Conservation (phyloP, 2,329 filamentous ascomycete species). For the Botrytis medusae region DNA sequence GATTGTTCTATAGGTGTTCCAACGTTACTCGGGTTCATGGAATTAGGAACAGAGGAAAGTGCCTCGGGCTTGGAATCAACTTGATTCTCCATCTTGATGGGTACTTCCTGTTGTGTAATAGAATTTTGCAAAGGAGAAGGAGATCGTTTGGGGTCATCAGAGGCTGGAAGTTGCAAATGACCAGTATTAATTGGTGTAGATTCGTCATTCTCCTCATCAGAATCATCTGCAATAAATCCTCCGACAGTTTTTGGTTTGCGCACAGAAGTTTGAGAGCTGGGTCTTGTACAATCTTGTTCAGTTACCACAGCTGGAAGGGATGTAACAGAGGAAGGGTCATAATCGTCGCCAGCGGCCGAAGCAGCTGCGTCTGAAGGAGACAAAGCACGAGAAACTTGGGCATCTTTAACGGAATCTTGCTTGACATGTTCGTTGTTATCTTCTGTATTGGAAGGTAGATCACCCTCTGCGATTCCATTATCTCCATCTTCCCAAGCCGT, state of each 20-base stretch:
- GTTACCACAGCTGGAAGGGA: slow-evolving; percentile 35
- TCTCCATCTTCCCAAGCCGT: slow-evolving; percentile 37
- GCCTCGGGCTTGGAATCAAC: slow-evolving; percentile 33
- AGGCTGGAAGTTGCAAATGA: slow-evolving; percentile 33
- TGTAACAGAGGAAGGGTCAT: slow-evolving; percentile 40
- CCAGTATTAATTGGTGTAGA: slow-evolving; percentile 31
- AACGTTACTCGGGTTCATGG: slow-evolving; percentile 33
- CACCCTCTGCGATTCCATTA: slow-evolving; percentile 36
- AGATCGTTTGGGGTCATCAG: slow-evolving; percentile 35
- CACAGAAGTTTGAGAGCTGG: slow-evolving; percentile 39
- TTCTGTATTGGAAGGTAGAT: slow-evolving; percentile 41
- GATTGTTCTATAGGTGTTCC: slow-evolving; percentile 30
- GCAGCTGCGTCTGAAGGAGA: slow-evolving; percentile 39
- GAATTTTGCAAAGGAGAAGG: slow-evolving; percentile 38
- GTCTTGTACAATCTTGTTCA: slow-evolving; percentile 36
- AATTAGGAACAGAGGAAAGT: slow-evolving; percentile 31
- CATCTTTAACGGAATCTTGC: slow-evolving; percentile 42
- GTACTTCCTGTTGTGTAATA: slow-evolving; percentile 34
- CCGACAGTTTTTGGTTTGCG: slow-evolving; percentile 40
- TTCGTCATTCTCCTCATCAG: slow-evolving; percentile 40
- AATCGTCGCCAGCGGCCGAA: slow-evolving; percentile 38
- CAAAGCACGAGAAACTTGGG: slow-evolving; percentile 42
- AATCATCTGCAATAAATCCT: slow-evolving; percentile 42
- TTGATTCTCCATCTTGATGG: slow-evolving; percentile 35
- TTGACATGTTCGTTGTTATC: slow-evolving; percentile 41